phyloP scores from a whole-genome alignment of 2,329 filamentous ascomycete species.

The Diaporthe aspalathi region DNA sequence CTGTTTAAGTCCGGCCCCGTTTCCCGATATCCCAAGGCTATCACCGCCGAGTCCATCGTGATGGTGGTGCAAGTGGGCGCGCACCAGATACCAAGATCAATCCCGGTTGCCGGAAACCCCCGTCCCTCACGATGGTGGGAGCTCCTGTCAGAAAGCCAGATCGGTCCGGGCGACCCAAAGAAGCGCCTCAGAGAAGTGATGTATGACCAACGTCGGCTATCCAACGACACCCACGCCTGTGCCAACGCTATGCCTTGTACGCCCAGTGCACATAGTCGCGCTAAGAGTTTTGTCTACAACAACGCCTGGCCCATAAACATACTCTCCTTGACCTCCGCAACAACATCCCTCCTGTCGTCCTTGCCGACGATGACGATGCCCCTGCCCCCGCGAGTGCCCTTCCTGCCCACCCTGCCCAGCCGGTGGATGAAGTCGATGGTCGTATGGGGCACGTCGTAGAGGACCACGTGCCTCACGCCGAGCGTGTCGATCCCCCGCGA shows the following conservation, averaged over 20 bases:
- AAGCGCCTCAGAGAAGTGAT: not conserved
- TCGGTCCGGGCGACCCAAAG: not conserved
- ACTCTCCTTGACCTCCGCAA: conserved; percentile 89
- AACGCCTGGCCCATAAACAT: conserved; percentile 86
- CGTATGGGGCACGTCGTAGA: conserved; percentile 98
- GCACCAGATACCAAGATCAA: not conserved
- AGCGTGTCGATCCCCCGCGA: conserved; percentile 95
- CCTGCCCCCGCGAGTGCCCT: conserved; percentile 89
- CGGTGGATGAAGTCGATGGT: conserved; percentile 99
- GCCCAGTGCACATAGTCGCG: not conserved
- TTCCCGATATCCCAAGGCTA: not conserved
- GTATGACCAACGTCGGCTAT: not conserved
- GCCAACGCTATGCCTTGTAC: not conserved
- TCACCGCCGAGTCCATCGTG: not conserved
- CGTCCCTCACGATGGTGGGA: not conserved
- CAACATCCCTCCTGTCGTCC: conserved; percentile 88
- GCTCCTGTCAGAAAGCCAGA: not conserved
- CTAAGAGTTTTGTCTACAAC: conserved; percentile 60
- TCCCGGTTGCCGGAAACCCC: not conserved
- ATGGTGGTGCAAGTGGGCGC: not conserved
- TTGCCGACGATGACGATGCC: conserved; percentile 92
- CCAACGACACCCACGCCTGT: conserved; percentile 2
- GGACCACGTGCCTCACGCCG: conserved; percentile 87
- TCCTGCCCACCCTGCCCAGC: conserved; percentile 88
- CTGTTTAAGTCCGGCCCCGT: not conserved